These are phyloP conservation scores for Phytopythium oedochilum DNA, from an alignment of 352 stramenopile species.

Conservation along the genomic window DNA sequence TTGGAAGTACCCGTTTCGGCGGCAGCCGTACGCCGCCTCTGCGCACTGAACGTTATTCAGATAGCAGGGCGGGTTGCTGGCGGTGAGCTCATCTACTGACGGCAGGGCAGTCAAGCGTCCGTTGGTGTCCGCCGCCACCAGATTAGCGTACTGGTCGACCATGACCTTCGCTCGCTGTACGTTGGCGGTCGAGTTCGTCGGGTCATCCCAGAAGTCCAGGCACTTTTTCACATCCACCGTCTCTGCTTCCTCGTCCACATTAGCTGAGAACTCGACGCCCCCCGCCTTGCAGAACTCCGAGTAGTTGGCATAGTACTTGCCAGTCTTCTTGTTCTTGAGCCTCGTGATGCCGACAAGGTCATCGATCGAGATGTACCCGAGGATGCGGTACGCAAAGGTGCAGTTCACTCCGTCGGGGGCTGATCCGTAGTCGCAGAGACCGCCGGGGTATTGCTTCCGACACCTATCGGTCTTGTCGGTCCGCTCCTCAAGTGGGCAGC, in stretches of 20 bases:
- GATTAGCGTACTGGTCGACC: slow-evolving; percentile 35
- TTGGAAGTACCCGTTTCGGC: slow-evolving; percentile 49
- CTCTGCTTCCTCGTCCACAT: slow-evolving; percentile 17
- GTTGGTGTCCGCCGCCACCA: slow-evolving; percentile 17
- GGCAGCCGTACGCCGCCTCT: slow-evolving; percentile 50
- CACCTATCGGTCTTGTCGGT: slow-evolving; percentile 40
- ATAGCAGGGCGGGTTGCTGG: slow-evolving; percentile 59
- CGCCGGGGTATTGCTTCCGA: slow-evolving; percentile 22
- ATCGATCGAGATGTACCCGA: slow-evolving; percentile 67
- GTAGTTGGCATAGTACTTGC: slow-evolving; percentile 48
- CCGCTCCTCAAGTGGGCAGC: slow-evolving; percentile 28
- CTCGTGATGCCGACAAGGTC: slow-evolving; percentile 73
- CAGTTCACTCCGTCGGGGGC: slow-evolving; percentile 56
- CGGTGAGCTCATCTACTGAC: slow-evolving; percentile 28
- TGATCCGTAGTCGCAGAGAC: slow-evolving; percentile 40
- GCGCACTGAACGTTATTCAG: slow-evolving; percentile 47
- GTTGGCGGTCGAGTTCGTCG: slow-evolving; percentile 44
- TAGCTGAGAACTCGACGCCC: slow-evolving; percentile 52
- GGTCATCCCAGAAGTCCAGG: slow-evolving; percentile 62
- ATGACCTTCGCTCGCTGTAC: slow-evolving; percentile 31
- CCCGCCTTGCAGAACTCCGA: slow-evolving; percentile 60
- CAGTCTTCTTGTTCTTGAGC: slow-evolving; percentile 32
- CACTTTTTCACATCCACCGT: slow-evolving; percentile 7
- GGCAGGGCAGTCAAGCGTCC: slow-evolving; percentile 45
- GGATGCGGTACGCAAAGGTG: slow-evolving; percentile 70